These are phyloP conservation scores for Fusarium irregulare DNA, from an alignment of 2,329 filamentous ascomycete genomes.

Conservation along the genomic window DNA sequence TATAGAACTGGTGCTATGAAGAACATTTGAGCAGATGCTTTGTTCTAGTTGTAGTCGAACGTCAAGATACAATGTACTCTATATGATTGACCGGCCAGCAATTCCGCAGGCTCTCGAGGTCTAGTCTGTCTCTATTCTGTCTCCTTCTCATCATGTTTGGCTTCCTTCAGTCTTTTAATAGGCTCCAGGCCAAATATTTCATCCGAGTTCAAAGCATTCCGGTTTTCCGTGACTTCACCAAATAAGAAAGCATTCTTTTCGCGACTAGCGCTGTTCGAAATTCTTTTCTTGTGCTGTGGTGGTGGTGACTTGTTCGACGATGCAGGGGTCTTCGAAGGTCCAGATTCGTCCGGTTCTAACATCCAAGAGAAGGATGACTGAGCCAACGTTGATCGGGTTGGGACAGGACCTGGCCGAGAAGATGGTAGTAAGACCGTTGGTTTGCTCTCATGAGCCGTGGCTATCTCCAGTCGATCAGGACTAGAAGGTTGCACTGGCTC, in stretches of 20 bases:
- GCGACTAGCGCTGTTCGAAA: slow-evolving; percentile 59
- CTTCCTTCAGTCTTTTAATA: slow-evolving; percentile 50
- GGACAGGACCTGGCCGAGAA: slow-evolving; percentile 54
- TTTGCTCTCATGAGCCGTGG: slow-evolving; percentile 31
- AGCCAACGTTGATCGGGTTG: slow-evolving; percentile 73
- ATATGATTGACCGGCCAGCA: background rate
- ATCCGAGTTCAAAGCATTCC: slow-evolving; percentile 54
- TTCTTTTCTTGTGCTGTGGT: slow-evolving; percentile 54
- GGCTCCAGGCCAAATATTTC: slow-evolving; percentile 69
- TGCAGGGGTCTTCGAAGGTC: slow-evolving; percentile 37
- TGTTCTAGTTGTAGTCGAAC: background rate
- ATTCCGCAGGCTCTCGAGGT: background rate
- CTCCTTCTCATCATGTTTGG: slow-evolving; percentile 1
- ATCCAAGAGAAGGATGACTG: slow-evolving; percentile 85
- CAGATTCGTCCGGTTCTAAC: slow-evolving; percentile 68
- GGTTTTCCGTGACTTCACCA: slow-evolving; percentile 60
- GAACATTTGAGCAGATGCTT: background rate
- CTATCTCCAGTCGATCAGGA: slow-evolving; percentile 36
- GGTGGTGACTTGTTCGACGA: slow-evolving; percentile 48
- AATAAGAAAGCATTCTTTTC: slow-evolving; percentile 70
- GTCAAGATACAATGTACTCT: slow-evolving; percentile 7
- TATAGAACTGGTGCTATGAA: background rate
- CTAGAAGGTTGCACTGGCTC: slow-evolving; percentile 9
- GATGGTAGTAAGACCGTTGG: slow-evolving; percentile 9
- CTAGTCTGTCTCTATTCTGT: background rate